Evolutionary conservation across 805 yeast genomes (phyloP).

Genomic region (Yueomyces sinensis): DNA sequence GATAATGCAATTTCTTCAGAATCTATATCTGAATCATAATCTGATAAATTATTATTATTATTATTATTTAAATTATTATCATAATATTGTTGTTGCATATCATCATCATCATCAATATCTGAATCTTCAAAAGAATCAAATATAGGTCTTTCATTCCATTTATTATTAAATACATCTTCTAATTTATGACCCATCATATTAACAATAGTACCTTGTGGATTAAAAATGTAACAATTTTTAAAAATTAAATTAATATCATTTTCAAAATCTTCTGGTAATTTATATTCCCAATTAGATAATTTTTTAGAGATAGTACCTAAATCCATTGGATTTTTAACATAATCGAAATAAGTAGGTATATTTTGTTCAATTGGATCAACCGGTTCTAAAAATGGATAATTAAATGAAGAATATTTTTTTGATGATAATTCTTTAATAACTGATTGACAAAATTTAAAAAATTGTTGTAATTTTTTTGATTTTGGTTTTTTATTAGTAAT

Average conservation of each 20-base stretch:
- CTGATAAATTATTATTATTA: constrained; percentile 7
- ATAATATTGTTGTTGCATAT: constrained; percentile 17
- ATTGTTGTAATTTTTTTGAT: constrained; percentile 82
- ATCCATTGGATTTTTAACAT: constrained; percentile 92
- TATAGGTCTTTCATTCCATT: constrained; percentile 78
- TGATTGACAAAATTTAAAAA: constrained; percentile 72
- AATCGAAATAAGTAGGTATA: constrained; percentile 79
- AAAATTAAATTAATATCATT: constrained; percentile 72
- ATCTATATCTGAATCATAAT: constrained; percentile 34
- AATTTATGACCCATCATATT: constrained; percentile 89
- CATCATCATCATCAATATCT: constrained; percentile 29
- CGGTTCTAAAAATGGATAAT: constrained; percentile 85
- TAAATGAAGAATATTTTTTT: constrained; percentile 72
- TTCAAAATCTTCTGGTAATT: constrained; percentile 79
- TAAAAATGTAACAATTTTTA: constrained; percentile 79
- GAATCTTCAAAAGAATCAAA: constrained; percentile 38
- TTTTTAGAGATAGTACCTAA: constrained; percentile 72
- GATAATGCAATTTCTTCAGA: constrained; percentile 52
- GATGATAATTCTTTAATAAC: constrained; percentile 69
- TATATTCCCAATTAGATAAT: constrained; percentile 75
- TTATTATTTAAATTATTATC: constrained; percentile 13
- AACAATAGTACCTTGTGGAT: constrained; percentile 95
- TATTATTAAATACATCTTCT: constrained; percentile 73
- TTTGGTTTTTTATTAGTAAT: constrained; percentile 44
- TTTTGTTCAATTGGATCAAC: constrained; percentile 92